Evolutionary conservation across 2,329 filamentous ascomycete species (phyloP).

Genomic region (Colletotrichum orchidophilum): DNA sequence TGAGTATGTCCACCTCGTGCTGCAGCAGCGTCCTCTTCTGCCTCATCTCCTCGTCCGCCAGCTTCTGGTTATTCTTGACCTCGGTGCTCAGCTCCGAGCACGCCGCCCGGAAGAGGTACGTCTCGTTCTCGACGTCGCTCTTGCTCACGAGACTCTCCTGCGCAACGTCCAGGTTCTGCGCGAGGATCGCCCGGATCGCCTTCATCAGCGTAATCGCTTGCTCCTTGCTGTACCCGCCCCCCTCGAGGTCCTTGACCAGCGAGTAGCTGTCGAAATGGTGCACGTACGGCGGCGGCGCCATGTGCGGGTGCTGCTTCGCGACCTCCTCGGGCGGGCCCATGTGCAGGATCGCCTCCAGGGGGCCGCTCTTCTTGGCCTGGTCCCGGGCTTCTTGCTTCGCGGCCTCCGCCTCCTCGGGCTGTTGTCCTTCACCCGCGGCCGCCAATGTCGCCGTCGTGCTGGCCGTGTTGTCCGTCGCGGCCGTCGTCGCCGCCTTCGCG

Average conservation of each 20-base stretch:
- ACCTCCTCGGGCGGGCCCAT: constrained; percentile 54
- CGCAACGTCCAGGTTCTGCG: constrained; percentile 82
- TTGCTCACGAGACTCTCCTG: constrained; percentile 85
- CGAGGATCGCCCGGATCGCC: constrained; percentile 80
- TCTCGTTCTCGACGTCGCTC: constrained; percentile 87
- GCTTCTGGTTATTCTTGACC: constrained; percentile 79
- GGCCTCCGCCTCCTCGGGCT: constrained; percentile 30
- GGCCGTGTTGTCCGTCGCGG: constrained; percentile 5
- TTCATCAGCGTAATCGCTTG: constrained; percentile 94
- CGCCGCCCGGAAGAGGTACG: constrained; percentile 92
- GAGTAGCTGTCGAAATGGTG: constrained; percentile 98
- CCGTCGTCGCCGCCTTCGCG: constrained; percentile 34
- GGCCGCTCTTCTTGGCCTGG: constrained; percentile 54
- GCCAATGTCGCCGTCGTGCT: neutral
- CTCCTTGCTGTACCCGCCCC: constrained; percentile 74
- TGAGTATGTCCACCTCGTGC: constrained; percentile 93
- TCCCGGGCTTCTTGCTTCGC: constrained; percentile 42
- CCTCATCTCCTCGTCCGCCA: constrained; percentile 82
- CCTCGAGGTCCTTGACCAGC: constrained; percentile 81
- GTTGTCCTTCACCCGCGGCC: neutral
- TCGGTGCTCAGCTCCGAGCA: constrained; percentile 92
- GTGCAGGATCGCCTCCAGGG: constrained; percentile 61
- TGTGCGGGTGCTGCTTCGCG: constrained; percentile 68
- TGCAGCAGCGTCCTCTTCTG: constrained; percentile 87
- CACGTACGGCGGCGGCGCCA: constrained; percentile 80